phyloP scores from a whole-genome alignment of 1,139 yeast genomes.

The Debaryomyces udenii region DNA sequence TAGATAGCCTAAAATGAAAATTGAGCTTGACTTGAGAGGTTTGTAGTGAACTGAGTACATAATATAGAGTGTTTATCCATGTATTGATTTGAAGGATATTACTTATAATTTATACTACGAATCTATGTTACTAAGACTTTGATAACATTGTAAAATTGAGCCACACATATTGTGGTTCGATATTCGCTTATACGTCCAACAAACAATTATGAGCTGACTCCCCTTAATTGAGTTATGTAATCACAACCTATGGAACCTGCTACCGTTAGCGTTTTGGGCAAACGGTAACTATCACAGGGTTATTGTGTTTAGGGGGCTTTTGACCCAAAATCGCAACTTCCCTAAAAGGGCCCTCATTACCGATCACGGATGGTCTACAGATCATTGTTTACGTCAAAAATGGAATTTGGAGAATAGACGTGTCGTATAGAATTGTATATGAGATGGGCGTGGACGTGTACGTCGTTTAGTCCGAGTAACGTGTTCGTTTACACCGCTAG shows the following conservation, averaged over 20 bases:
- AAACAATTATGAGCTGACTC: not conserved
- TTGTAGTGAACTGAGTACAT: constrained; percentile 20
- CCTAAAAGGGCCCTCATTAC: not conserved
- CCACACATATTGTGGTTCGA: constrained; percentile 9
- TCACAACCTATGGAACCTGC: not conserved
- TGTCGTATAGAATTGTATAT: constrained; percentile 9
- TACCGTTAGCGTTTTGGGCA: no score
- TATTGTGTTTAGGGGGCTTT: not conserved
- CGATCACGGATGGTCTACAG: constrained; percentile 4
- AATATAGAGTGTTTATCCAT: not conserved
- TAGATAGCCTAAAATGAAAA: constrained; percentile 43
- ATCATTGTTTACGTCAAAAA: constrained; percentile 5
- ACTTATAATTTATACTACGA: not conserved
- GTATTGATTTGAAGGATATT: not conserved
- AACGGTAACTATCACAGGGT: not conserved
- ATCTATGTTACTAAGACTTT: constrained; percentile 1
- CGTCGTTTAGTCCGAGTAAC: constrained; percentile 2
- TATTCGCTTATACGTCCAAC: not conserved
- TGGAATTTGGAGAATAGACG: constrained; percentile 6
- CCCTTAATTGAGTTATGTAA: constrained; percentile 3
- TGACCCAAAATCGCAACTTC: not conserved
- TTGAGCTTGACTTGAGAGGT: constrained; percentile 26
- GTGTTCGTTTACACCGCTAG: constrained; percentile 15
- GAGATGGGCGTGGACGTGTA: constrained; percentile 4
- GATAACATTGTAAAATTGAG: constrained; percentile 1